phyloP scores from a whole-genome alignment of 805 yeast species.

The Lachancea dasiensis region DNA sequence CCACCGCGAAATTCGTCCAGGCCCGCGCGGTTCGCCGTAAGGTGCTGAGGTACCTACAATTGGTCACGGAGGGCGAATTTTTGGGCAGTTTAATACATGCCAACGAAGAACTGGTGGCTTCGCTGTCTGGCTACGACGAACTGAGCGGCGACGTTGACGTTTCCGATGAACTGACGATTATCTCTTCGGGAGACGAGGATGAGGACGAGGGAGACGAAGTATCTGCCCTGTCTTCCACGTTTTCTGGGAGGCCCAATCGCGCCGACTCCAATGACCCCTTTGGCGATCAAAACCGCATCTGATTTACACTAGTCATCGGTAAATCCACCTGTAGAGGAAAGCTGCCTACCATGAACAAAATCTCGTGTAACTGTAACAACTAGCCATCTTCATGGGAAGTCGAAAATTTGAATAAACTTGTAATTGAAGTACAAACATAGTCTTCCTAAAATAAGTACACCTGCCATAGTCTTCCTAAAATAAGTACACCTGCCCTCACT shows the following conservation, averaged over 20 bases:
- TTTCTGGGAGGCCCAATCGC: constrained; percentile 8
- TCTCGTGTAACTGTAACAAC: no score
- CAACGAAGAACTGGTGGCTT: constrained; percentile 79
- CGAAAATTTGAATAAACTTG: no score
- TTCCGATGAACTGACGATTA: constrained; percentile 38
- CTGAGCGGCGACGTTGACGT: constrained; percentile 38
- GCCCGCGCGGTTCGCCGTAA: constrained; percentile 72
- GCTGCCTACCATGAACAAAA: no score
- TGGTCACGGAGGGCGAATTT: constrained; percentile 77
- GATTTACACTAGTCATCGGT: no score
- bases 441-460: no score
- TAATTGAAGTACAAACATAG: no score
- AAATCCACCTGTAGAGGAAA: no score
- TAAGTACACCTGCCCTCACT: background rate
- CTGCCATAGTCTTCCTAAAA: no score
- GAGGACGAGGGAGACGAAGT: constrained; percentile 32
- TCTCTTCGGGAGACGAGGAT: constrained; percentile 35
- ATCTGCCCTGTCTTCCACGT: constrained; percentile 5
- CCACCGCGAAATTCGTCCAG: constrained; percentile 62
- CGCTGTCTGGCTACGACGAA: constrained; percentile 64
- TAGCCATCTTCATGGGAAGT: no score
- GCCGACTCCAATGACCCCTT: constrained; percentile 41
- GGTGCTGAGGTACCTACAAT: constrained; percentile 75
- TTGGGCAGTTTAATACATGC: constrained; percentile 84
- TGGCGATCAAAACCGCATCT: constrained; percentile 42